These are phyloP conservation scores for Rubia occidens DNA, from an alignment of 305 asterid genomes.

Conservation along the genomic window DNA sequence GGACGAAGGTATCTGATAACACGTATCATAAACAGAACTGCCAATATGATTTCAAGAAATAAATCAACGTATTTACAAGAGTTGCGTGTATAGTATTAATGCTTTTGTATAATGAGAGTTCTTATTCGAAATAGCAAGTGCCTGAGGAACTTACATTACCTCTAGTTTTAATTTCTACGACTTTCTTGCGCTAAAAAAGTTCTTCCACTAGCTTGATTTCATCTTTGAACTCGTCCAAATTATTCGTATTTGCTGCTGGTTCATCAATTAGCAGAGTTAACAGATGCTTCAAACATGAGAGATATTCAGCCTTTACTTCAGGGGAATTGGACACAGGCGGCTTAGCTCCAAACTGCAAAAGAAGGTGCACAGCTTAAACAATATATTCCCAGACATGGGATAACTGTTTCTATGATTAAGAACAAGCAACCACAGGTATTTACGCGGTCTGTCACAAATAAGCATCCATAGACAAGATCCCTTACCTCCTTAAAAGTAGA, in stretches of 20 bases:
- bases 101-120: background rate
- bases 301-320: constrained; percentile 57
- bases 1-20: background rate
- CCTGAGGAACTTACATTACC: too few species aligned
- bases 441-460: background rate
- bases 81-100: background rate
- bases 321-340: constrained; percentile 29
- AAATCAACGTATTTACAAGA: background rate
- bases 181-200: constrained; percentile 25
- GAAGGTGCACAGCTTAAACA: background rate
- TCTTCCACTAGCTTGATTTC: constrained; percentile 52
- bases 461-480: background rate
- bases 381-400: background rate
- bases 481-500: constrained; percentile 65
- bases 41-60: background rate
- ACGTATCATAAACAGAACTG: background rate
- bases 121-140: background rate
- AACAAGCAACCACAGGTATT: background rate
- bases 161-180: constrained; percentile 3
- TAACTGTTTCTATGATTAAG: background rate
- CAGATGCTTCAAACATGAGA: constrained; percentile 50
- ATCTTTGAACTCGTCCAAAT: constrained; percentile 29
- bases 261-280: constrained; percentile 19
- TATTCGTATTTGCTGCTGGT: constrained; percentile 8
- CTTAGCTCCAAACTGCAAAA: constrained; percentile 46